Conservation (phyloP, 2,329 filamentous ascomycete genomes). For the Ambrosiella beaveri region DNA sequence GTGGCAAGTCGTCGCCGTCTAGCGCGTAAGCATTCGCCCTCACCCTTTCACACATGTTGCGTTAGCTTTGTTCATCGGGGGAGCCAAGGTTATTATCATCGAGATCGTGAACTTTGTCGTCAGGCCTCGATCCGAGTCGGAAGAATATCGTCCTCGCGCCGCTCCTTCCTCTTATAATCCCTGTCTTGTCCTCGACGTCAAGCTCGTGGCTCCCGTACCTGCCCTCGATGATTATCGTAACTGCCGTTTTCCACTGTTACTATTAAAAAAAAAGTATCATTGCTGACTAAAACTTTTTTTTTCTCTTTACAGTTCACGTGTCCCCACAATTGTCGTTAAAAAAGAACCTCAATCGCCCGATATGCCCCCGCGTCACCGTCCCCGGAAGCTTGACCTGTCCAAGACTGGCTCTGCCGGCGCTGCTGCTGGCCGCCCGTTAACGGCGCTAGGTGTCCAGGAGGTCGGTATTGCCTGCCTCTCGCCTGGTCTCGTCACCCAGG, state of each 20-base stretch:
- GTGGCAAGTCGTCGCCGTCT: slow-evolving; percentile 37
- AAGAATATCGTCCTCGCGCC: too few relatives aligned
- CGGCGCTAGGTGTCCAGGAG: slow-evolving; percentile 70
- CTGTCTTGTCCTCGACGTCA: too few relatives aligned
- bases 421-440: slow-evolving; percentile 54
- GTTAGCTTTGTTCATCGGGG: too few relatives aligned
- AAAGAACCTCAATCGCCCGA: slow-evolving; percentile 87
- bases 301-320: slow-evolving; percentile 33
- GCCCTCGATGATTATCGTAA: background rate
- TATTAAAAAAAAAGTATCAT: background rate
- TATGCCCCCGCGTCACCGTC: slow-evolving; percentile 55
- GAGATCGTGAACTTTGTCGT: too few relatives aligned
- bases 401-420: slow-evolving; percentile 40
- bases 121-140: too few relatives aligned
- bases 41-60: slow-evolving; percentile 1
- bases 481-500: slow-evolving; percentile 87
- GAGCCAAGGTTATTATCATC: too few relatives aligned
- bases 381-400: slow-evolving; percentile 61
- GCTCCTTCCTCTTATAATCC: too few relatives aligned
- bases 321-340: slow-evolving; percentile 80
- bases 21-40: slow-evolving; percentile 35
- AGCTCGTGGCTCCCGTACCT: background rate
- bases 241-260: background rate
- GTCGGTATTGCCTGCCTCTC: slow-evolving; percentile 88
- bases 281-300: slow-evolving; percentile 15